A percentile compares a stretch with the other conserved stretches of the same genome.
Evolutionary conservation across 768 basidiomycete genomes (phyloP).

Genomic region (Leccinum incarnatum): DNA sequence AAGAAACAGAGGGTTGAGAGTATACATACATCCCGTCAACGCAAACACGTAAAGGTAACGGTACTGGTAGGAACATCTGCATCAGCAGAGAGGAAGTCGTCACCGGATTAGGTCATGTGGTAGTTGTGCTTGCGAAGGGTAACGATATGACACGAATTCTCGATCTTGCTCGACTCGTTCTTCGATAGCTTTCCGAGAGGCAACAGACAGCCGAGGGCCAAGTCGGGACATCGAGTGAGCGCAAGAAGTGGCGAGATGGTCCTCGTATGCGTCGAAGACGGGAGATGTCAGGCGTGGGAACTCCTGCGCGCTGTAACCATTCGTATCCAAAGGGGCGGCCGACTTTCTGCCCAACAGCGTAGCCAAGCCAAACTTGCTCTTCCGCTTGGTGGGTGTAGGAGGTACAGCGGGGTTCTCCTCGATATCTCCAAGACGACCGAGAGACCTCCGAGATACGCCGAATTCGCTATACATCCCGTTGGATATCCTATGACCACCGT

Average conservation of each 20-base stretch:
- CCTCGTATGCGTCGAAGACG: slow-evolving; percentile 49
- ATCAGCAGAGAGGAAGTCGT: slow-evolving; percentile 6
- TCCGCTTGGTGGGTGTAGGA: slow-evolving; percentile 53
- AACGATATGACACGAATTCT: slow-evolving; percentile 84
- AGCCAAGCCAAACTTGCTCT: slow-evolving; percentile 70
- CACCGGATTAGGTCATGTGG: slow-evolving; percentile 59
- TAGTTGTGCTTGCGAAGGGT: slow-evolving; percentile 71
- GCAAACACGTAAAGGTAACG: slow-evolving; percentile 4
- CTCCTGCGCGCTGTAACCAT: slow-evolving; percentile 41
- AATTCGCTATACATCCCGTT: slow-evolving; percentile 67
- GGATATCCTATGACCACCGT: slow-evolving; percentile 31
- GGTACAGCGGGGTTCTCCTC: slow-evolving; percentile 28
- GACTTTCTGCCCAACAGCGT: slow-evolving; percentile 62
- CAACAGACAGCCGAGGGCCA: slow-evolving; percentile 56
- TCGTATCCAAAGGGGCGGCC: slow-evolving; percentile 25
- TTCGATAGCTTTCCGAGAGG: slow-evolving; percentile 69
- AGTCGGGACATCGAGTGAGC: slow-evolving; percentile 49
- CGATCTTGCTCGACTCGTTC: slow-evolving; percentile 81
- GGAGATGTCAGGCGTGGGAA: slow-evolving; percentile 49
- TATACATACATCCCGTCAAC: slow-evolving; percentile 7
- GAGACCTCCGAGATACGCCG: slow-evolving; percentile 61
- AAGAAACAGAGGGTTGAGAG: slow-evolving; percentile 7
- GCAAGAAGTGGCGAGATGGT: slow-evolving; percentile 43
- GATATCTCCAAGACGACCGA: slow-evolving; percentile 38
- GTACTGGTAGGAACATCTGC: slow-evolving; percentile 3